Conservation (phyloP, 805 yeast genomes). For the Lachancea dasiensis region DNA sequence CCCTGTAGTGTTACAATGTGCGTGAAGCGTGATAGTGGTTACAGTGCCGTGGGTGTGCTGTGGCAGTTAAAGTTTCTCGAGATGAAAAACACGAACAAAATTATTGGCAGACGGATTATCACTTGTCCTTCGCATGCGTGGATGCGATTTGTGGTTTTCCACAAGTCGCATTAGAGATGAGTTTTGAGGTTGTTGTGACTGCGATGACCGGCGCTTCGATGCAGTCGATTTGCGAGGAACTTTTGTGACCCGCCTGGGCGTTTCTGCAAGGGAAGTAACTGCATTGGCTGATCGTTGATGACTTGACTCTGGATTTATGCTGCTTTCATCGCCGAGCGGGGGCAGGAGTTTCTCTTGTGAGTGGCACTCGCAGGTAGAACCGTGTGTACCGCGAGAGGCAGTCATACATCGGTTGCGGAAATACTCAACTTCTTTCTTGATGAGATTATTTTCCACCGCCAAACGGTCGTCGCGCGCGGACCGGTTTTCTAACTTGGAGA, state of each 20-base stretch:
- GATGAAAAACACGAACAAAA: constrained; percentile 28
- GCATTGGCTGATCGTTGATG: too few species aligned
- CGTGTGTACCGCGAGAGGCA: constrained; percentile 5
- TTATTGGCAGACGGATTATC: constrained; percentile 27
- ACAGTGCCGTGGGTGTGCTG: not conserved
- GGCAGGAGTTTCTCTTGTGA: too few species aligned
- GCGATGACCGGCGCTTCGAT: not conserved
- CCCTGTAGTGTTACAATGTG: constrained; percentile 7
- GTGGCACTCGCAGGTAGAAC: too few species aligned
- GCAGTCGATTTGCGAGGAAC: constrained; percentile 2
- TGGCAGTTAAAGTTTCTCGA: constrained; percentile 14
- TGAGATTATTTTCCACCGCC: constrained; percentile 21
- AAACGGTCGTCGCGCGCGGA: constrained; percentile 19
- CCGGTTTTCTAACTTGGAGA: constrained; percentile 20
- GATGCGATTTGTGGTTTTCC: constrained; percentile 29
- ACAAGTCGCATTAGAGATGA: constrained; percentile 16
- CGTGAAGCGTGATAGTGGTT: not conserved
- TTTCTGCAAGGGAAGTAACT: not conserved
- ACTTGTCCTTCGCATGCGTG: constrained; percentile 28
- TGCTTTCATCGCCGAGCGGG: too few species aligned
- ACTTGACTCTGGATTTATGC: too few species aligned
- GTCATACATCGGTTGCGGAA: constrained; percentile 15
- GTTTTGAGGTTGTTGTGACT: not conserved
- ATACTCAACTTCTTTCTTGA: constrained; percentile 24
- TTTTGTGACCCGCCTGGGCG: constrained; percentile 2